Evolutionary conservation across 2,329 filamentous ascomycete genomes (phyloP).

Genomic region (Salinomyces thailandicus): DNA sequence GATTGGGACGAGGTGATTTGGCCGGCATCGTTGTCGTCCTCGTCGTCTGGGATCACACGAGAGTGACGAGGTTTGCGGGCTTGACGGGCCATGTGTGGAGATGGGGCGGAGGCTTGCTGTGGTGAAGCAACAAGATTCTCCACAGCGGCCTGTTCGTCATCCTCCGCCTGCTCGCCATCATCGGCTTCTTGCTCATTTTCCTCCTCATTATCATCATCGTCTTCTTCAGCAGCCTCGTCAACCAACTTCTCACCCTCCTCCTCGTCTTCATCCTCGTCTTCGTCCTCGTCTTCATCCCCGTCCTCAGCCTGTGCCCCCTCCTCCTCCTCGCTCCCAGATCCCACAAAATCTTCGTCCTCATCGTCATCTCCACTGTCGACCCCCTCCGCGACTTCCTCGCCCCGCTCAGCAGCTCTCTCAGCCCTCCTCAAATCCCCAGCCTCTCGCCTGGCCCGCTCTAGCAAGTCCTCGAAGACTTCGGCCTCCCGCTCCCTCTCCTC

Average conservation of each 20-base stretch:
- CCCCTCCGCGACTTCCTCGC: conserved; percentile 38
- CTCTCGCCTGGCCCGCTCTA: conserved; percentile 73
- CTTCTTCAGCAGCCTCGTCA: conserved; percentile 22
- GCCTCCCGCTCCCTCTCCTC: conserved; percentile 79
- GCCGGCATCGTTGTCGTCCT: conserved; percentile 21
- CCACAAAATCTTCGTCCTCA: conserved; percentile 41
- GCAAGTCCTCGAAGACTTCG: conserved; percentile 74
- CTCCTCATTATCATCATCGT: conserved; percentile 9
- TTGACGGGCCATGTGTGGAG: too few species aligned
- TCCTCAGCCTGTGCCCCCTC: conserved; percentile 27
- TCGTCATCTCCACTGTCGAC: conserved; percentile 42
- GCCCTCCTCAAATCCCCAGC: conserved; percentile 66
- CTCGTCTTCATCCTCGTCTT: conserved; percentile 23
- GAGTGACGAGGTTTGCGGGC: conserved; percentile 20
- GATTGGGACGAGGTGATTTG: neutral
- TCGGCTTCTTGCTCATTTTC: conserved; percentile 12
- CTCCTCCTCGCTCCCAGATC: conserved; percentile 29
- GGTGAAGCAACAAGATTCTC: neutral
- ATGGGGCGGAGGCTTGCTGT: too few species aligned
- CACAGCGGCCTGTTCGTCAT: neutral
- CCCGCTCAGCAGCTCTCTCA: conserved; percentile 65
- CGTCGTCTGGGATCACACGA: conserved; percentile 26
- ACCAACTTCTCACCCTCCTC: conserved; percentile 23
- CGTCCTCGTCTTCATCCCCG: conserved; percentile 17
- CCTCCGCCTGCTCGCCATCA: neutral